Evolutionary conservation across 176 grass and related monocot genomes (phyloP).

Genomic region (Puccinellia tenuiflora): DNA sequence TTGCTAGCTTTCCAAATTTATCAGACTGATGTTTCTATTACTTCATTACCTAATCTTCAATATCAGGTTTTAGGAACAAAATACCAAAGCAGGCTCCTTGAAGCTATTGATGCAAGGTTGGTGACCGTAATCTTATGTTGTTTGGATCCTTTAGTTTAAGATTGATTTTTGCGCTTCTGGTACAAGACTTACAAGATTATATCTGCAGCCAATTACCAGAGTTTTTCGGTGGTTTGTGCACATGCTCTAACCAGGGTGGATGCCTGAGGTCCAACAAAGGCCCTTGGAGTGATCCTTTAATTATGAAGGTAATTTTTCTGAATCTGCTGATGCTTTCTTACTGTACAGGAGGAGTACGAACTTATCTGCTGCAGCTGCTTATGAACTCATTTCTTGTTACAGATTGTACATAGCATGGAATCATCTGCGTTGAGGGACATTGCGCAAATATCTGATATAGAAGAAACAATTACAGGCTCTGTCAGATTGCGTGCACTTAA

Average conservation of each 20-base stretch:
- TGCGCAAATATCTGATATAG: conserved; percentile 63
- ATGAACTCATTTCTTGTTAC: conserved; percentile 31
- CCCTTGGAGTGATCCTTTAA: conserved; percentile 89
- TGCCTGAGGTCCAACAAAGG: conserved; percentile 93
- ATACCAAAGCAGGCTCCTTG: conserved; percentile 89
- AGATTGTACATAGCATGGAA: conserved; percentile 78
- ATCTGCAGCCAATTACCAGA: conserved; percentile 87
- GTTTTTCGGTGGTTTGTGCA: conserved; percentile 76
- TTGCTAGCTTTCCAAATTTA: conserved; percentile 10
- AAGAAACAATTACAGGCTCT: conserved; percentile 56
- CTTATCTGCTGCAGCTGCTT: conserved; percentile 1
- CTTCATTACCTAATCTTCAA: conserved; percentile 10
- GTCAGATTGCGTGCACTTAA: conserved; percentile 68
- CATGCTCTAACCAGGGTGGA: conserved; percentile 68
- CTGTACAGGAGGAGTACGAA: background rate
- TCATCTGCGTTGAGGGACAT: conserved; percentile 46
- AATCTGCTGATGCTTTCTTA: background rate
- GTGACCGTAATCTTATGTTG: conserved; percentile 23
- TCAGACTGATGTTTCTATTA: conserved; percentile 12
- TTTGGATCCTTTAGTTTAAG: conserved; percentile 22
- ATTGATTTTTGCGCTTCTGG: background rate
- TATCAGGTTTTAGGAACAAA: conserved; percentile 86
- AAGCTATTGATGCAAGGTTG: conserved; percentile 86
- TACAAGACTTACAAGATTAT: conserved; percentile 27
- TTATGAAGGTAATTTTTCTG: conserved; percentile 63